Percentiles rank a stretch among this genome's conserved stretches.
These are phyloP conservation scores for Yarrowia osloensis DNA, from an alignment of 805 yeast species.

Conservation along the genomic window DNA sequence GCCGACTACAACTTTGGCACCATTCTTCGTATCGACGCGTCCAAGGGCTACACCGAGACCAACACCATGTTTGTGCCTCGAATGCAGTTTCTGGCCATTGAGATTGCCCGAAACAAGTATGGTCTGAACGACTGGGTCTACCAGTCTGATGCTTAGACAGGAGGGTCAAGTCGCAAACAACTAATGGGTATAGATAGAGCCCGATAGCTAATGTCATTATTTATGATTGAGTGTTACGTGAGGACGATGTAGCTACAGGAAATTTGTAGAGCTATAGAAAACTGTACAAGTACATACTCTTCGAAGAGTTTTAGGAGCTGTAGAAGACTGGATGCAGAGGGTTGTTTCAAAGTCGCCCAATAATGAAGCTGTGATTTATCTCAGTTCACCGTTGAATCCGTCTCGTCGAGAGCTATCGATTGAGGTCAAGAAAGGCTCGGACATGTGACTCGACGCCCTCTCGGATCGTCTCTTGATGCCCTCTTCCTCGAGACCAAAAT, in stretches of 20 bases:
- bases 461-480: too few relatives aligned
- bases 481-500: too few relatives aligned
- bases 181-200: constrained; percentile 38
- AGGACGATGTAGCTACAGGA: too few relatives aligned
- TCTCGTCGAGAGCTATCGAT: neutral
- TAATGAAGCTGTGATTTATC: too few relatives aligned
- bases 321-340: too few relatives aligned
- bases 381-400: neutral
- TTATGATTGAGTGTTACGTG: neutral
- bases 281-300: too few relatives aligned
- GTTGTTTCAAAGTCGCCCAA: too few relatives aligned
- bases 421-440: neutral
- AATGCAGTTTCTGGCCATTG: constrained; percentile 92
- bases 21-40: constrained; percentile 70
- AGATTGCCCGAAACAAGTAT: constrained; percentile 86
- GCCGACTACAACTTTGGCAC: constrained; percentile 97
- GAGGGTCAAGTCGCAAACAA: neutral
- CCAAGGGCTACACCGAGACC: constrained; percentile 75
- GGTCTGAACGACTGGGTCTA: constrained; percentile 91
- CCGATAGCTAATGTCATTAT: constrained; percentile 9
- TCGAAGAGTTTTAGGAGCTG: too few relatives aligned
- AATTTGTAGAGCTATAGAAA: too few relatives aligned
- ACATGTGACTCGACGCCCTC: too few relatives aligned
- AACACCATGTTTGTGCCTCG: constrained; percentile 88
- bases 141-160: constrained; percentile 37